Conservation (phyloP, 768 basidiomycete genomes). For the Leucocoprinus leucothites region DNA sequence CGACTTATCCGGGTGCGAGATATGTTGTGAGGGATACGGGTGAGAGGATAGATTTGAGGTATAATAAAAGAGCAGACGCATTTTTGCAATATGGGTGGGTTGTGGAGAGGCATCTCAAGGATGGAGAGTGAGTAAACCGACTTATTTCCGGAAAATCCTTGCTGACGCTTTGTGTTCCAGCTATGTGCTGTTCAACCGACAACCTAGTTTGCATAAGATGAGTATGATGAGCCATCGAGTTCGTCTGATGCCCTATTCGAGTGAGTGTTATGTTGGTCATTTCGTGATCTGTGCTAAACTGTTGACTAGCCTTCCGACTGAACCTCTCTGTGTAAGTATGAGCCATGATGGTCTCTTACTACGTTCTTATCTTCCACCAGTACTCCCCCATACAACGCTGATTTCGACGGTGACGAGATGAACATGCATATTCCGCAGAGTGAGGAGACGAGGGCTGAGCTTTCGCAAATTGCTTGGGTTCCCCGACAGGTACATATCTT, state of each 20-base stretch:
- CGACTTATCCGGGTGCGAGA: constrained; percentile 91
- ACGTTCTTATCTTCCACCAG: constrained; percentile 35
- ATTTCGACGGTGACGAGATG: constrained; percentile 99
- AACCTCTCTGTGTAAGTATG: constrained; percentile 92
- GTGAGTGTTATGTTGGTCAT: constrained; percentile 43
- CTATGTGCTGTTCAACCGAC: constrained; percentile 94
- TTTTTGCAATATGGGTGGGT: constrained; percentile 98
- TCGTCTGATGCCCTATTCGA: constrained; percentile 96
- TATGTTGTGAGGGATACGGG: constrained; percentile 98
- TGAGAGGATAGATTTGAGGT: constrained; percentile 93
- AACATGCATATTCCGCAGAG: constrained; percentile 99
- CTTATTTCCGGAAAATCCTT: background rate
- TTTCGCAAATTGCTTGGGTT: constrained; percentile 99
- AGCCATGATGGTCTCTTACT: constrained; percentile 16
- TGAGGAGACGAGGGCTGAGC: constrained; percentile 96
- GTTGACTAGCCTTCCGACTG: constrained; percentile 79
- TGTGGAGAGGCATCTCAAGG: constrained; percentile 94
- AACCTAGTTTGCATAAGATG: constrained; percentile 99
- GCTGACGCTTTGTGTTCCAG: constrained; percentile 32
- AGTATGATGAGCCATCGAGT: constrained; percentile 99
- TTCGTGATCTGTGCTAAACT: constrained; percentile 5
- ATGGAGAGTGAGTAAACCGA: constrained; percentile 87
- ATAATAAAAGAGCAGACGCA: constrained; percentile 94
- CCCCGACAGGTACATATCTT: constrained; percentile 75
- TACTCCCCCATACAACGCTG: constrained; percentile 98